Conservation (phyloP, 176 grass and related monocot genomes). For the Zizania latifolia region DNA sequence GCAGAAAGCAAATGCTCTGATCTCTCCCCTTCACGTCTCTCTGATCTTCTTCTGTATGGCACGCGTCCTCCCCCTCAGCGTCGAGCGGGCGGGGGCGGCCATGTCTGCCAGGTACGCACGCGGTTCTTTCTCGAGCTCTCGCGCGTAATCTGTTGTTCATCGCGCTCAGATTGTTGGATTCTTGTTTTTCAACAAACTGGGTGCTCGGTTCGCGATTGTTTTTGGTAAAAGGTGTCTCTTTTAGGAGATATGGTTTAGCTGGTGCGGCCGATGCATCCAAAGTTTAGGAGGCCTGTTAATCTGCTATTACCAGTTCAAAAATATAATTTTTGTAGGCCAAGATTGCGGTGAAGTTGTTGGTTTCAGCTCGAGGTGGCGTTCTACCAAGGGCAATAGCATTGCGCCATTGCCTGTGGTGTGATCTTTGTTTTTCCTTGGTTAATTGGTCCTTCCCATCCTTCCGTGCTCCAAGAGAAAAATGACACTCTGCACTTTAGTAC, state of each 20-base stretch:
- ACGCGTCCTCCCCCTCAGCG: constrained; percentile 40
- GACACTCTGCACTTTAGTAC: not conserved
- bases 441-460: not conserved
- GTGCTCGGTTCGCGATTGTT: not conserved
- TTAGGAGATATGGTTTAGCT: not conserved
- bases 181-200: no score
- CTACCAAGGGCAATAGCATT: not conserved
- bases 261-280: not conserved
- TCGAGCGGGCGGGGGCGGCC: constrained; percentile 24
- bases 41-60: not conserved
- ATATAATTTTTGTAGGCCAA: not conserved
- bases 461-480: not conserved
- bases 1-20: not conserved
- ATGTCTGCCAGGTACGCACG: constrained; percentile 19
- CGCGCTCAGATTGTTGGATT: not conserved
- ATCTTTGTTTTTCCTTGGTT: not conserved
- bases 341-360: not conserved
- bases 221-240: not conserved
- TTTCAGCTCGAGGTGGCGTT: not conserved
- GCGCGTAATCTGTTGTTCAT: not conserved
- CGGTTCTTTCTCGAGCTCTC: not conserved
- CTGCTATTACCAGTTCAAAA: not conserved
- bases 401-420: not conserved
- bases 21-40: not conserved
- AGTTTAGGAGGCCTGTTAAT: not conserved